phyloP scores from a whole-genome alignment of 768 basidiomycete genomes.

The Phaffia tasmanica region DNA sequence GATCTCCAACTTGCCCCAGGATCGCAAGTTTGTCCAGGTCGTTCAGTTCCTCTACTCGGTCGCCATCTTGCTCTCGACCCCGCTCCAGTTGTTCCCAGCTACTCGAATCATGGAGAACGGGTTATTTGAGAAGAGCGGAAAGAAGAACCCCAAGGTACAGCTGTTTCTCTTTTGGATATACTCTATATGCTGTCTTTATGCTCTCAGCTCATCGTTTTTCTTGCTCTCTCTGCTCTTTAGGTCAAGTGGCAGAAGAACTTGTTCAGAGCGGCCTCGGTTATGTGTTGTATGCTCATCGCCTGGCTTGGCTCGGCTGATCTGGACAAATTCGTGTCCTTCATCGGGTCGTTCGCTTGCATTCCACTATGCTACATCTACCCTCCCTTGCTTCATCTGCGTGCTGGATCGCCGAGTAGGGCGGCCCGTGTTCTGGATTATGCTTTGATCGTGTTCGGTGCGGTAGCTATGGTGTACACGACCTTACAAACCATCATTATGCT shows the following conservation, averaged over 20 bases:
- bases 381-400: constrained; percentile 22
- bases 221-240: constrained; percentile 28
- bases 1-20: constrained; percentile 78
- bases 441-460: constrained; percentile 62
- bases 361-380: constrained; percentile 24
- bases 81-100: constrained; percentile 94
- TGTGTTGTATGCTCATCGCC: constrained; percentile 59
- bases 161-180: background rate
- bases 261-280: constrained; percentile 43
- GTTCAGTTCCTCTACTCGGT: constrained; percentile 76
- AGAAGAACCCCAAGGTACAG: constrained; percentile 45
- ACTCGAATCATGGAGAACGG: constrained; percentile 95
- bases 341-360: constrained; percentile 46
- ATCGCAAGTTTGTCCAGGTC: constrained; percentile 74
- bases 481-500: constrained; percentile 11
- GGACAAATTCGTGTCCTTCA: constrained; percentile 88
- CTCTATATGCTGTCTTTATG: background rate
- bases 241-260: constrained; percentile 95
- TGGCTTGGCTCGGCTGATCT: constrained; percentile 75
- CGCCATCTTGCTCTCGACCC: constrained; percentile 78
- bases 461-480: constrained; percentile 60
- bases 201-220: background rate
- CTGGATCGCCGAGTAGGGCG: constrained; percentile 39
- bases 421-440: constrained; percentile 59
- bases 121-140: constrained; percentile 72